These are phyloP conservation scores for Tylopilus sp. DNA, from an alignment of 768 basidiomycete species.

Conservation along the genomic window DNA sequence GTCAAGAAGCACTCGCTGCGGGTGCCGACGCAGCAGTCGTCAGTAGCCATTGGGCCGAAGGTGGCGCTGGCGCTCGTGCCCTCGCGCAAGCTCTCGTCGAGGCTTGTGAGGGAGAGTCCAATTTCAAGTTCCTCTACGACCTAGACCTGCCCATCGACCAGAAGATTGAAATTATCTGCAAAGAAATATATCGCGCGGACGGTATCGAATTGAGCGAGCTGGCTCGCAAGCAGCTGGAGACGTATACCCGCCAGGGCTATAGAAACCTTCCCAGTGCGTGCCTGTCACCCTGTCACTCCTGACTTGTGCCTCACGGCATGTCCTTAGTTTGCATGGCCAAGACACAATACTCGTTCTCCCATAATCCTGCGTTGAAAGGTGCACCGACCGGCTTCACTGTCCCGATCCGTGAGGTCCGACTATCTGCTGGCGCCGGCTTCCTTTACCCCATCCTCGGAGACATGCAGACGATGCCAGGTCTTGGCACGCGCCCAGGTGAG, in stretches of 20 bases:
- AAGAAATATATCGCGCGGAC: constrained; percentile 92
- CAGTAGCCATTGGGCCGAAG: constrained; percentile 97
- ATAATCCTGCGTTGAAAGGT: constrained; percentile 87
- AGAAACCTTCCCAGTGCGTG: constrained; percentile 69
- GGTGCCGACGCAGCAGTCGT: constrained; percentile 95
- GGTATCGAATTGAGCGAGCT: constrained; percentile 84
- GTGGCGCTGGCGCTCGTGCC: constrained; percentile 84
- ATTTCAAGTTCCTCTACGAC: constrained; percentile 94
- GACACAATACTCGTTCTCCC: constrained; percentile 97
- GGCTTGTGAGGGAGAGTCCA: constrained; percentile 76
- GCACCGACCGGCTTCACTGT: constrained; percentile 91
- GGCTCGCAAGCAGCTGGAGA: constrained; percentile 82
- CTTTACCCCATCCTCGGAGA: constrained; percentile 93
- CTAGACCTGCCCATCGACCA: constrained; percentile 76
- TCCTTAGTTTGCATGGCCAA: constrained; percentile 89
- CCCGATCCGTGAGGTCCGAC: constrained; percentile 82
- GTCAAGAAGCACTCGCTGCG: constrained; percentile 70
- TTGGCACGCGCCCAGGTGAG: constrained; percentile 84
- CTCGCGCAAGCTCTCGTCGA: constrained; percentile 91
- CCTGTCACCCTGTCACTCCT: background rate
- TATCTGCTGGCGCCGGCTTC: constrained; percentile 95
- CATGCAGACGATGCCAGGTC: constrained; percentile 98
- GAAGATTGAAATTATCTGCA: constrained; percentile 86
- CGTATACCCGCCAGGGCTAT: constrained; percentile 90
- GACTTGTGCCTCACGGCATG: constrained; percentile 3